Evolutionary conservation across 176 grass and related monocot genomes (phyloP), one percentile per base, ranked within the genome.

Genomic region (Urochloa ruziziensis): DNA sequence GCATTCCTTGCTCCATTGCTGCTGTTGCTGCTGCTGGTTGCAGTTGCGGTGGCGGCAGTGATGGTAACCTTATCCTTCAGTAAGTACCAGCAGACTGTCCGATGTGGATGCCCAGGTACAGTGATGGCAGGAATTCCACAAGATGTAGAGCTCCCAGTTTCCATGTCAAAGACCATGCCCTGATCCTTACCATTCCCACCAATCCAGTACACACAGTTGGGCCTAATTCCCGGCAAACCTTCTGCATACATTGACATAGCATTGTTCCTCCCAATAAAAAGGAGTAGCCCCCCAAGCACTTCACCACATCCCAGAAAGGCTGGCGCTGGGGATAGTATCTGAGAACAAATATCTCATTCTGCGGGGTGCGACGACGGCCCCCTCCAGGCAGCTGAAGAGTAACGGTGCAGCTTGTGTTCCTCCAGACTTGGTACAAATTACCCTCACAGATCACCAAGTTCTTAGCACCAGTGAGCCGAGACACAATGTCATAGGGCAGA

Each of bases 331-430:
- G 80, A 42, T 88, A 83, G 51, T 88, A 88, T 29, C 57, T 88
- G 2, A 88, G 74, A 79, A 88, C 57, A 47, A 88, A 23, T 2
- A 79, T 64, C 53, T 88, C 86, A 65, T 88, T 88, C 66, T 83
- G 80, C 0, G 64, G 47, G 6, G 82, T 66, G 33, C 86, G 80
- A 5, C 27, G 80, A 17, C 83, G 86, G 4, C 86, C 86, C 3
- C 80, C 86, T 78, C 80, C 86, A 1, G 80, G 86, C 25, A 88
- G 66, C 74, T 78, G 86, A 27, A 88, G 33, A 71, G 80, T 83
- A 36, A 88, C 80, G 6, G 74, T 83, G 47, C 86, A 88, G 66
- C 80, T 88, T 15, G 80, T 81, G 42, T 88, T 88, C 34, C 80
- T 78, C 86, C 86, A 88, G 80, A 88, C 52, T 33, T 88, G 86